Evolutionary conservation across 1,284 basidiomycete species (phyloP), one percentile per base, ranked within the genome.

Genomic region (Fereydounia khargensis): DNA sequence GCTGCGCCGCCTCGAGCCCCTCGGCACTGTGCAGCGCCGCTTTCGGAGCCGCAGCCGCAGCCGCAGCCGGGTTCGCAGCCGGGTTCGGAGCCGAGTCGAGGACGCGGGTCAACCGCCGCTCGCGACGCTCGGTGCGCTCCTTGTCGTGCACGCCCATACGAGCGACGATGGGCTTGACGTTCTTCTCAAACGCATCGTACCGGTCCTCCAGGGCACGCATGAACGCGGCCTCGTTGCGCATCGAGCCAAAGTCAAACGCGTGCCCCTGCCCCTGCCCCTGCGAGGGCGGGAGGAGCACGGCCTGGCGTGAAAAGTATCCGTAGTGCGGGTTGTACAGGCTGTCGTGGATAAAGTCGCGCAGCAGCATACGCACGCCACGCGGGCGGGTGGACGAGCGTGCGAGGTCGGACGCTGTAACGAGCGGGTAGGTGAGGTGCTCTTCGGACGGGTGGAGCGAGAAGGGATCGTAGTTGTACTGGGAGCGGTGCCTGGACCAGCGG

Each of bases 261-360:
- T 66, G 39, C 14, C 24, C 8, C 24, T 14, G 7, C 24, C 24
- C 14, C 24, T 30, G 6, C 13, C 28, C 13, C 4, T 30, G 28
- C 6, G 6, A 30, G 28, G 6, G 28, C 14, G 28, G 4, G 28
- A 6, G 28, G 28, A 74, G 39, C n/a, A 68, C 70, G 2, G 72
- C 72, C 22, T 73, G 72, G 35, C 68, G 57, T 17, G 50, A 52
- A 74, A 99, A 98, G 79, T 99, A 99, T 28, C 95, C 95, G 72
- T 99, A 98, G 74, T 91, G 79, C 3, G 91, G 92, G 72, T 99
- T 97, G 79, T 98, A 99, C 33, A 99, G 78, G 16, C 88, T 86
- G 75, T 99, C 95, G 70, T 97, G 89, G 61, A 99, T 92, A 76
- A 89, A 99, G 79, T 99, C 94, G 52, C 95, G 83, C 35, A 88